Base-by-base conservation (phyloP, 495 filamentous ascomycete species). In the Friedmanniomyces endolithicus region DNA sequence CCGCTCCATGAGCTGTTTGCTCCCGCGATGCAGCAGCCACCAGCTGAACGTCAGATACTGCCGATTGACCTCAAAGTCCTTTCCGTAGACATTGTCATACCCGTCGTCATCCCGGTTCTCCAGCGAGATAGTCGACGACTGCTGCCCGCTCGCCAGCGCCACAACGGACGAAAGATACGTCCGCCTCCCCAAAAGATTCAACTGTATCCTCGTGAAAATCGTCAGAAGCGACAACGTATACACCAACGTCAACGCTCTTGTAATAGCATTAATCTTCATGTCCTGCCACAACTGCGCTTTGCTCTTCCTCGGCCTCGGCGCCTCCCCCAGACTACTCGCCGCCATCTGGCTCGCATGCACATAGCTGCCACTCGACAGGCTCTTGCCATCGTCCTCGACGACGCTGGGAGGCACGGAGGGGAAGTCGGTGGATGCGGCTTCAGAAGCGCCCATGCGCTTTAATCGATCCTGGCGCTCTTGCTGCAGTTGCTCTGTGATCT, bases 201-300 rank as follows among this genome's bases (percentile, higher is more conserved):
- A 81, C 74, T 99, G 92, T 63, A 97, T 86, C 35, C 92, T 81
- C 2, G 92, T 99, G 61, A 99, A 81, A 66, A 99, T 78, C 14
- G 85, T 88, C 44, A 99, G 79, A 33, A 97, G 77, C 23, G 87
- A 83, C 39, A 96, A 74, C 0, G 88, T 94, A 64, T 99, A 99
- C 46, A 96, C 74, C 16, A 99, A 75, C 7, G 89, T 94, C 65
- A 94, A 88, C 1, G 90, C 78, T 65, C 92, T 76, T 16, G 94
- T 90, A 58, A 97, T 86, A 17, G 92, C 88, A 71, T 79, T 85
- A 59, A 99, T 95, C 64, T 95, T 99, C 61, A 99, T 80, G 63
- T 99, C 94, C 68, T 94, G 87, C 92, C 92, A 99, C 17, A 99
- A 74, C 70, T 96, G 87, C 23, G 82, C 78, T 74, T 96, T 98